Percentiles rank a stretch among this genome's conserved stretches.
These are phyloP conservation scores for Discostella pseudostelligera DNA, from an alignment of 108 stramenopile genomes.

Conservation along the genomic window DNA sequence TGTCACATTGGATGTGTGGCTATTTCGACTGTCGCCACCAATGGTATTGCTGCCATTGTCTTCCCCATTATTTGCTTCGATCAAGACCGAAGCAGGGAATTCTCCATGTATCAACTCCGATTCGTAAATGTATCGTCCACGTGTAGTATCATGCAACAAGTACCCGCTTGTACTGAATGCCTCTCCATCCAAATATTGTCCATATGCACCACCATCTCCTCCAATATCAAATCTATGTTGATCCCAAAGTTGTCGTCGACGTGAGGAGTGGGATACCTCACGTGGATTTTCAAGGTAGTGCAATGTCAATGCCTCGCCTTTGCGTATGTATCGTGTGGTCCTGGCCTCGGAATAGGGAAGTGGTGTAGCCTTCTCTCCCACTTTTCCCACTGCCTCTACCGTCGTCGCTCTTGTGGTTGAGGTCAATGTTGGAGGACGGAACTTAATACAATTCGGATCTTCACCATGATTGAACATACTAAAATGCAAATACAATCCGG, in stretches of 20 bases:
- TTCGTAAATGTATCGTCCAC: conserved; percentile 14
- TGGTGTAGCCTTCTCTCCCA: neutral
- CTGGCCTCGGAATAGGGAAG: conserved; percentile 72
- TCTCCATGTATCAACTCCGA: conserved; percentile 50
- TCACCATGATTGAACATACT: conserved; percentile 82
- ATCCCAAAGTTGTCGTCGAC: conserved; percentile 69
- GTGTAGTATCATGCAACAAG: conserved; percentile 14
- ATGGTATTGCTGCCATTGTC: too few relatives aligned
- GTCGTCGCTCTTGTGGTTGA: too few relatives aligned
- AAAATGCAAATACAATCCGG: conserved; percentile 71
- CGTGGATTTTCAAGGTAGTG: conserved; percentile 69
- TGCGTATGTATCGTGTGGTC: conserved; percentile 59
- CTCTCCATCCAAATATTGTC: conserved; percentile 16
- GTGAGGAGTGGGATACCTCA: conserved; percentile 64
- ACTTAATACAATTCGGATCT: conserved; percentile 81
- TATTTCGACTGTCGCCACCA: neutral
- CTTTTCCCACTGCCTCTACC: conserved; percentile 1
- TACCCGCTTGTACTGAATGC: neutral
- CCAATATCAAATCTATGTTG: conserved; percentile 88
- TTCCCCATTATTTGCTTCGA: conserved; percentile 19
- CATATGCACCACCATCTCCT: conserved; percentile 18
- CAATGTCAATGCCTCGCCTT: conserved; percentile 73
- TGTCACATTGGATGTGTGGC: conserved; percentile 44
- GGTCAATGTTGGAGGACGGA: too few relatives aligned
- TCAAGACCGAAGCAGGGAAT: conserved; percentile 53